Base-by-base conservation (phyloP, 495 filamentous ascomycete species). In the Trichoderma erinaceum region DNA sequence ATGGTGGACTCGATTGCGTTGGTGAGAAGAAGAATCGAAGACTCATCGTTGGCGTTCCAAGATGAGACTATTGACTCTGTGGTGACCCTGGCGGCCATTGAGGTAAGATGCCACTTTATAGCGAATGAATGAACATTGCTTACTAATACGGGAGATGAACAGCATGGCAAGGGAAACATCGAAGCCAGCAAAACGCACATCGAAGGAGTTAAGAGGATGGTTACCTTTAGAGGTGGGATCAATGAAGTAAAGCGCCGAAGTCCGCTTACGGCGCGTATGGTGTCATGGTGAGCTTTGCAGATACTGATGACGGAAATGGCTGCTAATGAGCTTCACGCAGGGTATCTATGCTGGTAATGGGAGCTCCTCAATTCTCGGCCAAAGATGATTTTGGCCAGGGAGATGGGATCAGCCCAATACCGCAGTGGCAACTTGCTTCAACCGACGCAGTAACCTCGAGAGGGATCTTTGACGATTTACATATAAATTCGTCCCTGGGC, bases 21-120 rank as follows among this genome's bases (percentile, higher is more conserved):
- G 38, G 70, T 85, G 0, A 71, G 82, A 48, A 77, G 75, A 0
- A 85, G 81, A 69, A 72, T 85, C 4, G 71, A 76, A 21, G 71
- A 82, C 64, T 63, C 69, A 1, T 77, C 77, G 13, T 69, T 84
- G 1, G 81, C 83, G 18, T 73, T 81, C n/a, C 81, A 84, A 69
- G 82, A 85, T 61, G 82, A 77, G 16, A 85, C 83, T 7, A 77
- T 85, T 74, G 81, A 85, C 66, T 79, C 81, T n/a, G 81, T 85
- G 18, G 79, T 85, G 32, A 84, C 81, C 3, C 69, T 85, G 69
- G 82, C 83, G 43, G 77, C 81, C 10, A 85, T 84, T 38, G 81
- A 84, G 66, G 81, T 85, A 63, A 77, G 76, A 7, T 66, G 18
- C 61, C 50, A 64, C 25, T 25, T 7, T 8, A 29, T 27, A 43